Evolutionary conservation across 352 stramenopile genomes (phyloP).

Genomic region (Globisporangium heterothallicum): DNA sequence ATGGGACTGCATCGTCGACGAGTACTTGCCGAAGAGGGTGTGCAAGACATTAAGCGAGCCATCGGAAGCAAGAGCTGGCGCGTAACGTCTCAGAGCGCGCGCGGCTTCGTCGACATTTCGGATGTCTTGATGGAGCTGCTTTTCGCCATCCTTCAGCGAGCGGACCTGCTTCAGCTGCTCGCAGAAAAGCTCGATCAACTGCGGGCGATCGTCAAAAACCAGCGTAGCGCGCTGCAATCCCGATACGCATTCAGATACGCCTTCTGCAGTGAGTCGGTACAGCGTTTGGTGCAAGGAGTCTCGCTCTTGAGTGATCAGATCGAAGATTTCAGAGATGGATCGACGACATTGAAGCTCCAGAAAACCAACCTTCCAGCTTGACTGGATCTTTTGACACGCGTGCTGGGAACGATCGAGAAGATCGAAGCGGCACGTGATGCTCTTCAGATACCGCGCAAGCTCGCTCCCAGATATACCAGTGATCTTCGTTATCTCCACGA

Average conservation of each 20-base stretch:
- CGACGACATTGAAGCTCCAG: constrained; percentile 66
- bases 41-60: constrained; percentile 35
- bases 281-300: constrained; percentile 33
- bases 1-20: constrained; percentile 36
- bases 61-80: constrained; percentile 26
- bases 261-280: constrained; percentile 24
- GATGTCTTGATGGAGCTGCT: constrained; percentile 59
- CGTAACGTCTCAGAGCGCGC: constrained; percentile 38
- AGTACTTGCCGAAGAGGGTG: constrained; percentile 42
- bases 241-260: constrained; percentile 34
- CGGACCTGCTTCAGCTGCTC: constrained; percentile 60
- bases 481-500: constrained; percentile 21
- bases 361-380: constrained; percentile 69
- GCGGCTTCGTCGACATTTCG: constrained; percentile 64
- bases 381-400: constrained; percentile 55
- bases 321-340: constrained; percentile 54
- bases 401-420: constrained; percentile 51
- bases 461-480: constrained; percentile 31
- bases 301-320: constrained; percentile 49
- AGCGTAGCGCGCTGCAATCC: constrained; percentile 38
- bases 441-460: constrained; percentile 41
- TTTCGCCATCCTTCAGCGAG: constrained; percentile 45
- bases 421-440: constrained; percentile 23
- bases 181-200: constrained; percentile 68
- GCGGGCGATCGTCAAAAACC: constrained; percentile 58